These are phyloP conservation scores for Lactarius pseudohatsudake DNA, from an alignment of 768 basidiomycete genomes.

Conservation along the genomic window DNA sequence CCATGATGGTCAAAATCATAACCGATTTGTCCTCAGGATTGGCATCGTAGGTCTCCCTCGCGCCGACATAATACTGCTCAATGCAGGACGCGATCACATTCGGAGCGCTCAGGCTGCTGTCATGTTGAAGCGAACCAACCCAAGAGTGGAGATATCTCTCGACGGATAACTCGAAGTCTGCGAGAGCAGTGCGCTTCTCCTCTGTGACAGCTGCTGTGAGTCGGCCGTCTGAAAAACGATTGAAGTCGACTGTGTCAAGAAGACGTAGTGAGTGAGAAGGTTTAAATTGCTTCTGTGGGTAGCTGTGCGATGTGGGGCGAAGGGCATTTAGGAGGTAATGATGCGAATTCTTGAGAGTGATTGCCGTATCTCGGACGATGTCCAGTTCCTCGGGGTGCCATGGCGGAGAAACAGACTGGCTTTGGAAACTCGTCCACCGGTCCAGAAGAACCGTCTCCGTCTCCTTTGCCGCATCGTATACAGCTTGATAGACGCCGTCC, in stretches of 20 bases:
- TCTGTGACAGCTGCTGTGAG: not conserved
- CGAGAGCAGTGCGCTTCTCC: not conserved
- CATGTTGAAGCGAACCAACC: not conserved
- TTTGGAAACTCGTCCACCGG: not conserved
- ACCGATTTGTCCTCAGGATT: not conserved
- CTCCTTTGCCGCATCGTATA: not conserved
- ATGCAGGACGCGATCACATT: not conserved
- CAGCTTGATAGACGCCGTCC: not conserved
- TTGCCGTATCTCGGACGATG: not conserved
- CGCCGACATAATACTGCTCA: too few species aligned
- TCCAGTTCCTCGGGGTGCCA: not conserved
- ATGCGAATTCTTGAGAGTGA: not conserved
- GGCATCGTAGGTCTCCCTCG: too few species aligned
- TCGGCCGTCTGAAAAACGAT: not conserved
- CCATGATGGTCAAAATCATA: not conserved
- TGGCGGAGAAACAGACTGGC: not conserved
- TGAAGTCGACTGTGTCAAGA: not conserved
- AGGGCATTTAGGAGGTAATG: not conserved
- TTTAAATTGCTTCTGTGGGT: not conserved
- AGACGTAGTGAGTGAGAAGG: not conserved
- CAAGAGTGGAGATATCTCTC: not conserved
- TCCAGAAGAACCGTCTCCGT: not conserved
- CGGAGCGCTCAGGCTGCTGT: not conserved
- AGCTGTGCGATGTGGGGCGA: not conserved
- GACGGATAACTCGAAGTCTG: not conserved